These are phyloP conservation scores for Psilocybe subaeruginosa DNA, from an alignment of 768 basidiomycete species.

Conservation along the genomic window DNA sequence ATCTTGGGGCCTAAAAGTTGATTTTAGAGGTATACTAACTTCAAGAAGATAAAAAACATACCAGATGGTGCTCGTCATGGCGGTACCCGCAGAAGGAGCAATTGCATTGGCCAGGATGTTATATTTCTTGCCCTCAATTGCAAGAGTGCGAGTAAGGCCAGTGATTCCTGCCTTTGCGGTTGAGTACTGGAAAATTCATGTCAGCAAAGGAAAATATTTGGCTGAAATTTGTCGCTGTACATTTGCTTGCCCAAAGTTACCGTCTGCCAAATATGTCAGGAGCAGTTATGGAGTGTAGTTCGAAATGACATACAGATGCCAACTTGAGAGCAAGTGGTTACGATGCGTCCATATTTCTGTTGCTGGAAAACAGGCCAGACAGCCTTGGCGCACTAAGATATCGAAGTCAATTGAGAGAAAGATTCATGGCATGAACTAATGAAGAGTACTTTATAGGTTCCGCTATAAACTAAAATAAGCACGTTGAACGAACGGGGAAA, in stretches of 20 bases:
- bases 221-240: constrained; percentile 35
- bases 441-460: constrained; percentile 78
- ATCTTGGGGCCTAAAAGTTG: constrained; percentile 63
- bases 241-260: constrained; percentile 95
- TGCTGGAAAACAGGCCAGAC: constrained; percentile 97
- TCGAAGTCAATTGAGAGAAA: not conserved
- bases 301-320: constrained; percentile 77
- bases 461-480: constrained; percentile 41
- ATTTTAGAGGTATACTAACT: not conserved
- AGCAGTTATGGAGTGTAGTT: not conserved
- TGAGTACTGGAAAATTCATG: constrained; percentile 59
- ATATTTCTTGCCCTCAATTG: constrained; percentile 90
- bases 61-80: constrained; percentile 90
- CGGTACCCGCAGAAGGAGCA: constrained; percentile 87
- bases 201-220: constrained; percentile 5
- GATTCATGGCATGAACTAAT: no score
- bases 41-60: constrained; percentile 27
- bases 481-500: not conserved
- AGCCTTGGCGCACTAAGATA: constrained; percentile 81
- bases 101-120: constrained; percentile 89
- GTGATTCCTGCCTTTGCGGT: constrained; percentile 93
- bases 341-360: constrained; percentile 94
- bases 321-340: constrained; percentile 92
- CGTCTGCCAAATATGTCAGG: constrained; percentile 53
- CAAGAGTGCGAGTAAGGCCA: constrained; percentile 87